Percentiles rank a stretch among this genome's conserved stretches.
These are phyloP conservation scores for Clavariopsis aquatica DNA, from an alignment of 495 filamentous ascomycete genomes.

Conservation along the genomic window DNA sequence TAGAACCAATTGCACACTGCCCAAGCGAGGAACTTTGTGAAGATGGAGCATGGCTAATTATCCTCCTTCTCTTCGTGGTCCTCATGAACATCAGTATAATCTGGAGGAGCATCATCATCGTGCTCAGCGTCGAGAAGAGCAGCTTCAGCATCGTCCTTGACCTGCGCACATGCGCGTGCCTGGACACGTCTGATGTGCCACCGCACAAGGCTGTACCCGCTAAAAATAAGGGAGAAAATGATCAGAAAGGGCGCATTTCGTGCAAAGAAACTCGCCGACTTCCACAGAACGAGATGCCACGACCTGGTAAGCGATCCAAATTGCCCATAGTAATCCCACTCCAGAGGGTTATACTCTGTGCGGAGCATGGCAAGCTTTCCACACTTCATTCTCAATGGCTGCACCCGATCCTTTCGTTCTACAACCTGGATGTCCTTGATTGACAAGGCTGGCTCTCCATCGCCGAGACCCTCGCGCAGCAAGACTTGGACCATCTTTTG, in stretches of 20 bases:
- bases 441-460: neutral
- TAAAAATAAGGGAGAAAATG: neutral
- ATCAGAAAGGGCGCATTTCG: slow-evolving; percentile 7
- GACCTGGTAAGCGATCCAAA: slow-evolving; percentile 16
- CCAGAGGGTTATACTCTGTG: slow-evolving; percentile 20
- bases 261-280: slow-evolving; percentile 1
- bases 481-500: slow-evolving; percentile 31
- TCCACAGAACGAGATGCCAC: slow-evolving; percentile 4
- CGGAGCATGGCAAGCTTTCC: slow-evolving; percentile 19
- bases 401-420: slow-evolving; percentile 12
- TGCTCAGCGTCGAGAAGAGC: slow-evolving; percentile 15
- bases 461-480: slow-evolving; percentile 1
- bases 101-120: slow-evolving; percentile 13
- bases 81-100: slow-evolving; percentile 9
- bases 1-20: too few relatives aligned
- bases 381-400: slow-evolving; percentile 21
- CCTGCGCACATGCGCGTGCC: neutral
- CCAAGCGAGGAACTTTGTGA: too few relatives aligned
- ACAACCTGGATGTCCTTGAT: slow-evolving; percentile 31
- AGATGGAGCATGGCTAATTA: neutral
- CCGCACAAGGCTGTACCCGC: neutral
- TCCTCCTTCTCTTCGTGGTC: slow-evolving; percentile 8
- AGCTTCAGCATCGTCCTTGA: slow-evolving; percentile 23
- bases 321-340: slow-evolving; percentile 33
- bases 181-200: neutral